Evolutionary conservation across 2,329 filamentous ascomycete species (phyloP), one percentile per base, ranked within the genome.

Genomic region (Arthrobotrys conoides): DNA sequence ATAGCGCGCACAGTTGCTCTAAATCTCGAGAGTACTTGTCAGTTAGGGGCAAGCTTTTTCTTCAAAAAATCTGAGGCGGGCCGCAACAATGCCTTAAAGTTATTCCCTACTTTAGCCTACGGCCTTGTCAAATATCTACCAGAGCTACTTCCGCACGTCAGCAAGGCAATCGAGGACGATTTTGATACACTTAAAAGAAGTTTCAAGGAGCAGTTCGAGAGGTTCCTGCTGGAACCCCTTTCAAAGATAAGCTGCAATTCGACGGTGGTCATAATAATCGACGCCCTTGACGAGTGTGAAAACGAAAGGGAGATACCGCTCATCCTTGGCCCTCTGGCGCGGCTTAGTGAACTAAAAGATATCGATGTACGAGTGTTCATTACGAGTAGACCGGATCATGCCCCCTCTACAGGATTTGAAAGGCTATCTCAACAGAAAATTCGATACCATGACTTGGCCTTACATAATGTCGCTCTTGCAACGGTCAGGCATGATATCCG

Each of bases 21-120:
- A 12, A 70, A 36, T 9, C 70, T 83, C 38, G 69, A 76, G 6
- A 66, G 80, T 1, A 67, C 70, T 8, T 46, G 78, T 6, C 27
- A 76, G 16, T 82, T 85, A 46, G 83, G 82, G 16, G 84, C 83
- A 1, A 85, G 83, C 76, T 87, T 87, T 79, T 87, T 82, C 87
- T 87, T 72, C 81, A 86, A 86, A 66, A 84, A 82, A 75, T 85
- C 84, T 0, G 85, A 66, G 86, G 61, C 80, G 2, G 84, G 86
- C 73, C 83, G 84, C 18, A 83, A 84, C 1, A 83, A 82, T 44
- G 83, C 83, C 0, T 80, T 79, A 2, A 83, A 81, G 55, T 82
- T 88, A 38, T 83, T 87, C 12, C 82, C 85, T 0, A 87, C 86
- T 0, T 80, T 88, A 24, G 83, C 84, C 3, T 71, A 75, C 9